Base-by-base conservation (phyloP, 2,329 filamentous ascomycete genomes). In the Botrytis elliptica region DNA sequence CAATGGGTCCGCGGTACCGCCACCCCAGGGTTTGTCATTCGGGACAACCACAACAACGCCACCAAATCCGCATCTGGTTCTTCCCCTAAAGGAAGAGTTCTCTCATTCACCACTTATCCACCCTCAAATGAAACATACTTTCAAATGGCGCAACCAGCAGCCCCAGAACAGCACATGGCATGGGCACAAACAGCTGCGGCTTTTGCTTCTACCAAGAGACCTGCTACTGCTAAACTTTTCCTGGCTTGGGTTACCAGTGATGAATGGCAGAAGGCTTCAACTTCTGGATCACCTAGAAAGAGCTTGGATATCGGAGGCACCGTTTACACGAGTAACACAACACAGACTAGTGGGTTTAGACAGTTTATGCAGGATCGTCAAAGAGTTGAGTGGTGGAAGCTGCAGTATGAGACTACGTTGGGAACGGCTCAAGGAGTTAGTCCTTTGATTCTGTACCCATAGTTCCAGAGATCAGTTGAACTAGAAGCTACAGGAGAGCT, bases 1-100 rank as follows among this genome's bases (percentile, higher is more conserved):
- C 65, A 68, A 33, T 68, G 65, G 65, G 65, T 68, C 18, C 65
- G 65, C 33, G 65, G 65, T 22, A 68, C 65, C 1, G 65, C 49
- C 18, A 57, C 49, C 29, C 49, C 49, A 10, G 65, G 65, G 8
- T 68, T 33, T 7, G 46, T 68, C 36, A 68, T 68, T 0, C 36
- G 4, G 12, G 65, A 68, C 14, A 68, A 68, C 49, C 65, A 68
- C 10, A 33, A 68, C 36, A 42, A 42, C 9, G 49, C 14, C 49
- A 36, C 20, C 29, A 25, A 6, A 14, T 68, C 65, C 25, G 65
- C 65, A 22, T 57, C 65, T 5, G 65, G 65, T 16, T 42, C 36
- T 6, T 68, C 65, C 20, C 49, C 65, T 14, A 14, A 68, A 14
- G 46, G 49, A 18, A 49, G 65, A n/a, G 49, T 68, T 57, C 25